Percentiles rank a stretch among this genome's conserved stretches.
phyloP scores from a whole-genome alignment of 176 grass and related monocot genomes.

The Lolium multiflorum region DNA sequence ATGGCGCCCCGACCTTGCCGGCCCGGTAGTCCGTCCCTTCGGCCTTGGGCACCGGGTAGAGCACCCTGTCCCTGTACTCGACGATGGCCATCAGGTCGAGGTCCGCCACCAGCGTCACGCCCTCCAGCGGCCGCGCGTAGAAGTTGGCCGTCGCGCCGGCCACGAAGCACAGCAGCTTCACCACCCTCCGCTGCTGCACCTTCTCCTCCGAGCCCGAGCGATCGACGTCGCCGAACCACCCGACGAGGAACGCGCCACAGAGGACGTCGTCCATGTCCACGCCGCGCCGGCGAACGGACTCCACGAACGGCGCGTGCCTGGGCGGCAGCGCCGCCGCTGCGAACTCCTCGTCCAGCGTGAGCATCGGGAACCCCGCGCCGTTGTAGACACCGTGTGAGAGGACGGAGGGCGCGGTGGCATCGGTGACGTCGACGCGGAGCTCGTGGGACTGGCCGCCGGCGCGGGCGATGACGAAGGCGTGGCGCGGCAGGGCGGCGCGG shows the following conservation, averaged over 20 bases:
- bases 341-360: conserved; percentile 60
- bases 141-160: conserved; percentile 61
- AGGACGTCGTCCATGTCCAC: conserved; percentile 54
- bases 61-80: conserved; percentile 52
- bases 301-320: background rate
- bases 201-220: background rate
- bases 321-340: conserved; percentile 48
- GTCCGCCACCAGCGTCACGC: conserved; percentile 67
- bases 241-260: conserved; percentile 55
- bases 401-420: conserved; percentile 17
- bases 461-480: conserved; percentile 59
- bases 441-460: conserved; percentile 57
- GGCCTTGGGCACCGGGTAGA: conserved; percentile 44
- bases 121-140: conserved; percentile 68
- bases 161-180: conserved; percentile 61
- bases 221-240: conserved; percentile 59
- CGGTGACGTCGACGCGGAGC: conserved; percentile 47
- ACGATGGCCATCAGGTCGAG: conserved; percentile 78
- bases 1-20: conserved; percentile 38
- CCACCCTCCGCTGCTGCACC: conserved; percentile 20
- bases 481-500: background rate
- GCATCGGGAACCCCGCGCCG: conserved; percentile 53
- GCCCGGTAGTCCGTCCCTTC: conserved; percentile 51
- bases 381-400: conserved; percentile 46
- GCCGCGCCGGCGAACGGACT: conserved; percentile 49